Evolutionary conservation across 2,329 filamentous ascomycete genomes (phyloP).

Genomic region (Dactylonectria macrodidyma): DNA sequence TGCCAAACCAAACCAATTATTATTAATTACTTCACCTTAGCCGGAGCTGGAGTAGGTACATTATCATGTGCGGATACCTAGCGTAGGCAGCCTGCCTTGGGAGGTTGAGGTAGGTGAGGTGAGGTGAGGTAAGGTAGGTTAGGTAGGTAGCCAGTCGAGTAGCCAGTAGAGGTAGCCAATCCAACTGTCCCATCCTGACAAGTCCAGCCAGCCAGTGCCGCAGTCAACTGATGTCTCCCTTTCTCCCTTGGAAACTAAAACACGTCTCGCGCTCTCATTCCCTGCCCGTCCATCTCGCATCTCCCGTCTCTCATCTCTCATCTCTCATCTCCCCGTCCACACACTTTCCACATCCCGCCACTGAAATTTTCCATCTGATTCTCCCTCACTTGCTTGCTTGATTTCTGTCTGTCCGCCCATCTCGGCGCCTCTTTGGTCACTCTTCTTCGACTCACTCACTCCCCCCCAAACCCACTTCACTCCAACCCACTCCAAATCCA

Average conservation of each 20-base stretch:
- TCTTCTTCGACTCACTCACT: slow-evolving; percentile 7
- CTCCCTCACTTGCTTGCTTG: slow-evolving; percentile 12
- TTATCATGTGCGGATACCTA: slow-evolving; percentile 28
- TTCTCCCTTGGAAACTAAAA: slow-evolving; percentile 51
- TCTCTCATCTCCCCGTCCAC: slow-evolving; percentile 23
- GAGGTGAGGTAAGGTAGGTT: neutral
- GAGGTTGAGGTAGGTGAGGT: neutral
- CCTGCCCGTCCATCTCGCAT: slow-evolving; percentile 20
- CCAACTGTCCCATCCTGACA: slow-evolving; percentile 7
- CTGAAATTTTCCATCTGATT: slow-evolving; percentile 3
- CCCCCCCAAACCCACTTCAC: slow-evolving; percentile 8
- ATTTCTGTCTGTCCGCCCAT: slow-evolving; percentile 1
- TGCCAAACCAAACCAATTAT: slow-evolving; percentile 32
- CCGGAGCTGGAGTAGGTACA: neutral
- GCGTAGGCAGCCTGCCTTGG: slow-evolving; percentile 16
- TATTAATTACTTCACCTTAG: slow-evolving; percentile 26
- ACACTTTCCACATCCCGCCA: slow-evolving; percentile 21
- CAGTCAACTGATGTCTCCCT: slow-evolving; percentile 46
- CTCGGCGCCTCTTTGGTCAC: slow-evolving; percentile 13
- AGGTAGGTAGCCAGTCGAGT: no score
- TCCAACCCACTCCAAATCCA: no score
- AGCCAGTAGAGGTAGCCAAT: slow-evolving; percentile 22
- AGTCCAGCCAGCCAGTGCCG: slow-evolving; percentile 3
- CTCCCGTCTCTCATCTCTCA: slow-evolving; percentile 15
- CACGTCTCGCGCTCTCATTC: slow-evolving; percentile 42